Base-by-base conservation (phyloP, 305 asterid species). In the Fraxinus angustifolia region DNA sequence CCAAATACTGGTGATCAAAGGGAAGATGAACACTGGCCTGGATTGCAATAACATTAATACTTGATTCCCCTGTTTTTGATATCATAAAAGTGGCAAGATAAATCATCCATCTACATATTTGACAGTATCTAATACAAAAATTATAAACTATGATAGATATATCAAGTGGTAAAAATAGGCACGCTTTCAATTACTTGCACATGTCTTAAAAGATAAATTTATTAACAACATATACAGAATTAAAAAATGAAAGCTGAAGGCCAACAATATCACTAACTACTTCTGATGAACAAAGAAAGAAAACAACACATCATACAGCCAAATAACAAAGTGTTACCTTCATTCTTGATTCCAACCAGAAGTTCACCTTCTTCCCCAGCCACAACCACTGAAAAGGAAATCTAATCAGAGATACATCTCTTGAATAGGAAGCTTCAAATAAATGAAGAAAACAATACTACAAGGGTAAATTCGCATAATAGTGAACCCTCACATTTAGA, bases 331-430 rank as follows among this genome's bases (percentile, higher is more conserved):
- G 67, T 42, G 82, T 78, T 94, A 96, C 99, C 98, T 34, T 92
- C 97, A 85, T 96, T 92, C 87, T 92, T 90, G 16, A 96, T 77
- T 81, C 99, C 99, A 88, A 94, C 98, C 10, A 96, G 84, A 83
- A 96, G 94, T 85, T 93, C 98, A 53, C 93, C 87, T 79, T 96
- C 98, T 89, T 90, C 98, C 11, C 99, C 99, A 34, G 98, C 98
- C 35, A 77, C 83, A 65, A 94, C 88, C 81, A 80, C 99, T 96
- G 93, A 84, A 89, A 68, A 80, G 19, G 78, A 78, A 78, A 75
- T 48, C 80, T 79, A 68, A 50, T 67, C 30, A 79, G 78, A 86
- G 78, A 71, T 45, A 31, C 42, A 79, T 40, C 77, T n/a, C 8
- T 8, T 21, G 77, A 50, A 75, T 12, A 67, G 62, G 56, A 31